Conservation (phyloP, 441 rosid genomes). For the Breynia disticha region DNA sequence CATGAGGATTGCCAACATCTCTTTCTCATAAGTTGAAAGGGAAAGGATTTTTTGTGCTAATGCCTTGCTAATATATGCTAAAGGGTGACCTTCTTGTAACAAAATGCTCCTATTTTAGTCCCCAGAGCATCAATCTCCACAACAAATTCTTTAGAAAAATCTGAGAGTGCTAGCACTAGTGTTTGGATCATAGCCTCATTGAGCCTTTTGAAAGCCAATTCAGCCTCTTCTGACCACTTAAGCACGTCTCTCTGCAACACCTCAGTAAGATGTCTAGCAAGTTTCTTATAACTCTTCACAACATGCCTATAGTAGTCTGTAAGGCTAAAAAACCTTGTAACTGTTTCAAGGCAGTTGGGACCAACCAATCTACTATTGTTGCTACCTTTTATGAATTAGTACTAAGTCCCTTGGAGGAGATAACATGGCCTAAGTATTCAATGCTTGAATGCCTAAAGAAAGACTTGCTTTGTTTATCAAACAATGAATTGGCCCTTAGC, state of each 20-base stretch:
- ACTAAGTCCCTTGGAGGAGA: not conserved
- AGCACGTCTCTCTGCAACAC: not conserved
- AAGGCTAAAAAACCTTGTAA: slow-evolving; percentile 1
- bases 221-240: not conserved
- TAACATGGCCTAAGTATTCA: slow-evolving; percentile 2
- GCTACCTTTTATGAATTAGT: not conserved
- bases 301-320: not conserved
- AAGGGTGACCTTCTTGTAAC: not conserved
- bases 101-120: not conserved
- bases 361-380: not conserved
- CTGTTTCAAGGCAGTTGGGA: not conserved
- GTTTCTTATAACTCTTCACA: not conserved
- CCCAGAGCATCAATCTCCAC: slow-evolving; percentile 1
- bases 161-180: not conserved
- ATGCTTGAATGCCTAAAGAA: not conserved
- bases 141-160: not conserved
- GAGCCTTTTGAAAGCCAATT: not conserved
- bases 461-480: not conserved
- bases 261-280: not conserved
- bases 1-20: not conserved
- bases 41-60: not conserved
- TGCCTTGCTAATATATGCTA: not conserved
- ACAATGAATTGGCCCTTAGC: not conserved
- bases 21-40: not conserved
- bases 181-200: not conserved